Evolutionary conservation across 2,329 filamentous ascomycete species (phyloP), one percentile per base, ranked within the genome.

Genomic region (Penicillium nordicum): DNA sequence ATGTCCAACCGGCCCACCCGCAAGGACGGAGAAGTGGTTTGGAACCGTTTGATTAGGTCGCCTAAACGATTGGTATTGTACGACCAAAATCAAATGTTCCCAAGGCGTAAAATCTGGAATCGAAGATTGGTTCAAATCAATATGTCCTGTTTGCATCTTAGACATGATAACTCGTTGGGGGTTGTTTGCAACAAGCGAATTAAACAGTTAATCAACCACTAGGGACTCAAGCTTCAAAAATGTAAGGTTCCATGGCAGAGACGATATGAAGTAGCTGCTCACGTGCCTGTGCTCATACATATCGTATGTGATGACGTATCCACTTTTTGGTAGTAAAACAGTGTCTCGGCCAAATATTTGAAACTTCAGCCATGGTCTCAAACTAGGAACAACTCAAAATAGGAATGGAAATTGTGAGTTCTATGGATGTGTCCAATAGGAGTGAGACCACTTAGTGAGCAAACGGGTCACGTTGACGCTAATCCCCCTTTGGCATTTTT

Each of bases 1-100:
- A 83, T 69, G 71, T 82, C n/a, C 81, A 83, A 58, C 75, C 76
- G 0, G 67, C 74, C 30, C 79, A 67, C 74, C 32, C 79, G 79
- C 1, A 78, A 78, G 68, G 37, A 72, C 16, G 77, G 77, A 2
- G 68, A 70, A 14, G 70, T 73, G 1, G 64, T 80, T 10, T 83
- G 80, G 80, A 21, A 21, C 21, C 21, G 21, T 21, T 21, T 21
- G 21, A 21, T 21, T 21, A 21, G 21, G 21, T 21, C 21, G 21
- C 21, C 21, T 21, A 21, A 21, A 21, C 21, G 21, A 21, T 21
- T 21, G 1, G 21, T 21, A 21, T 21, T 21, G 21, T 21, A 21
- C 21, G 21, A 21, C 21, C 21, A 21, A 21, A 21, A 21, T 21
- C 21, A 21, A 21, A 21, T 21, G 21, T 21, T 21, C 21, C 21